Percentiles rank a stretch among this genome's conserved stretches.
These are phyloP conservation scores for Jamesozyma jinghongensis DNA, from an alignment of 805 yeast species.

Conservation along the genomic window DNA sequence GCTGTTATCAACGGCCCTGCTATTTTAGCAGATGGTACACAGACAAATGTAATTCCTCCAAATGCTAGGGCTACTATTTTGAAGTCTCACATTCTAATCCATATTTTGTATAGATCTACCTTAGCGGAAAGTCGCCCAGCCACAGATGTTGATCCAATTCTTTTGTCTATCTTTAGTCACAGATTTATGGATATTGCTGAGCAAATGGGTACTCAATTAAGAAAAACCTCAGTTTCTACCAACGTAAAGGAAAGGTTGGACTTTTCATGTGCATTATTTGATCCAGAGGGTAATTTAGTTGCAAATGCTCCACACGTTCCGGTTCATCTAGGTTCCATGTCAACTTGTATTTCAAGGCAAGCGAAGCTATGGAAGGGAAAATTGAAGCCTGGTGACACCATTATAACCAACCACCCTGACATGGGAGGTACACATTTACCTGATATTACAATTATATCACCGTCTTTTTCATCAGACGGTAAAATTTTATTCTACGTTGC, in stretches of 20 bases:
- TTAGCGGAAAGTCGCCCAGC: constrained; percentile 6
- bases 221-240: constrained; percentile 72
- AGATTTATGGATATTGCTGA: constrained; percentile 88
- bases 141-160: constrained; percentile 50
- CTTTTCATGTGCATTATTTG: constrained; percentile 78
- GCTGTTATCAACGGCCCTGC: constrained; percentile 58
- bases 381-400: constrained; percentile 62
- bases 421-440: constrained; percentile 85
- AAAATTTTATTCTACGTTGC: constrained; percentile 78
- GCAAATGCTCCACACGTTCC: constrained; percentile 89
- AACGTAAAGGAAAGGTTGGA: constrained; percentile 79
- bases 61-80: constrained; percentile 45
- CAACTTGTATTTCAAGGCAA: constrained; percentile 65
- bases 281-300: constrained; percentile 64
- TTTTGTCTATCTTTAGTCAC: constrained; percentile 70
- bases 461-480: constrained; percentile 57
- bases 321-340: constrained; percentile 81
- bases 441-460: constrained; percentile 87
- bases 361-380: constrained; percentile 55
- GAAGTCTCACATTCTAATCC: constrained; percentile 53
- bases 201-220: constrained; percentile 75
- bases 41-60: constrained; percentile 68
- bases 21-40: constrained; percentile 70
- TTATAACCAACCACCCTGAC: constrained; percentile 73
- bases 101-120: constrained; percentile 13